Conservation (phyloP, 352 stramenopile genomes). For the Pilasporangium apinafurcum region DNA sequence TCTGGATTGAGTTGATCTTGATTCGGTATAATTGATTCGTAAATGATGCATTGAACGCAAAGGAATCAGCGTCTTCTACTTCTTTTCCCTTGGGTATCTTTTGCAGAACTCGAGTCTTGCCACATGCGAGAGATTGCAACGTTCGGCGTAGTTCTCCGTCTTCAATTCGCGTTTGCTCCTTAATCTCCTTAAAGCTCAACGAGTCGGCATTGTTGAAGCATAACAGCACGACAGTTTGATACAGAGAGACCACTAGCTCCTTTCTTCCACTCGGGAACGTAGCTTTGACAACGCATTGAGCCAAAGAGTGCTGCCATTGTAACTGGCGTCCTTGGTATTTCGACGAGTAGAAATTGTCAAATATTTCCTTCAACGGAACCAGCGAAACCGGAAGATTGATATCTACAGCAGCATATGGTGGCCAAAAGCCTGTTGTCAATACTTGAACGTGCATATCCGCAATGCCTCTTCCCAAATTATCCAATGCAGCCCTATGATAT, state of each 20-base stretch:
- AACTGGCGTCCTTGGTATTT: slow-evolving; percentile 88
- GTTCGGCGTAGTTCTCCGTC: slow-evolving; percentile 86
- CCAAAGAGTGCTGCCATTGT: slow-evolving; percentile 89
- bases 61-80: slow-evolving; percentile 77
- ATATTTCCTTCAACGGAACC: slow-evolving; percentile 71
- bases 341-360: slow-evolving; percentile 86
- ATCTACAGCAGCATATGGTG: slow-evolving; percentile 86
- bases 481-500: slow-evolving; percentile 30
- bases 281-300: slow-evolving; percentile 85
- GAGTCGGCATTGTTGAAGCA: slow-evolving; percentile 70
- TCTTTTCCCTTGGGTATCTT: slow-evolving; percentile 87
- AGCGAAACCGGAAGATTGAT: slow-evolving; percentile 68
- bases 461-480: slow-evolving; percentile 31
- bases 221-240: slow-evolving; percentile 82
- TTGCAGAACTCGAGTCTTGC: slow-evolving; percentile 84
- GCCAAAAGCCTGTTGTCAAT: slow-evolving; percentile 97
- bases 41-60: slow-evolving; percentile 86
- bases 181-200: slow-evolving; percentile 83
- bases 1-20: slow-evolving; percentile 94
- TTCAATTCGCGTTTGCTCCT: slow-evolving; percentile 85
- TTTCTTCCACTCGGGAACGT: slow-evolving; percentile 78
- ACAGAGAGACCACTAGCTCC: slow-evolving; percentile 84
- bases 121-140: slow-evolving; percentile 85
- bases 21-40: slow-evolving; percentile 87
- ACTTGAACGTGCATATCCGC: slow-evolving; percentile 96